phyloP scores from a whole-genome alignment of 208 protist species.

The Wallacemonas sp. region DNA sequence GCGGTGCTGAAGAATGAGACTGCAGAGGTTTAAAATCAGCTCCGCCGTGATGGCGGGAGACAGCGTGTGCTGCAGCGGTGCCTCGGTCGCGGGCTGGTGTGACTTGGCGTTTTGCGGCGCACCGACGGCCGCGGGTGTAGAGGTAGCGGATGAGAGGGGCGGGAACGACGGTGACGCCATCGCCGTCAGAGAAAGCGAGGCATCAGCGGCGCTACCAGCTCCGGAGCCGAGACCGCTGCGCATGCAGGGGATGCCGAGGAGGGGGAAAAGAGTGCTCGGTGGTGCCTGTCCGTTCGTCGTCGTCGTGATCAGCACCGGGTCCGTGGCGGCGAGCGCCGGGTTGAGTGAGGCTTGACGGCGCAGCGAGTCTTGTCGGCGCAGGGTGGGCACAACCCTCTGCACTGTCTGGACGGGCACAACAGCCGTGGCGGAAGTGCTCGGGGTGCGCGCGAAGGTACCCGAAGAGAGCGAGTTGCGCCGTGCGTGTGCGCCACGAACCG shows the following conservation, averaged over 20 bases:
- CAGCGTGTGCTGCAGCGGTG: slow-evolving; percentile 4
- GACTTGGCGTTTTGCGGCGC: background rate
- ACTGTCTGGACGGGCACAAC: slow-evolving; percentile 1
- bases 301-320: too few relatives aligned
- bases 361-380: slow-evolving; percentile 3
- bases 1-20: slow-evolving; percentile 47
- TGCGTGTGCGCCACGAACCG: background rate
- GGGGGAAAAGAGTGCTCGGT: too few relatives aligned
- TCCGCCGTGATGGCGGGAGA: slow-evolving; percentile 46
- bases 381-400: background rate
- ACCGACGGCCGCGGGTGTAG: background rate
- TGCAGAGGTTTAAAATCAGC: slow-evolving; percentile 52
- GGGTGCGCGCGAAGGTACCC: background rate
- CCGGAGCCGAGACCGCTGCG: too few relatives aligned
- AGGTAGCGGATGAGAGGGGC: background rate
- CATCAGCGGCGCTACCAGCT: background rate
- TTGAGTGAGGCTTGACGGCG: background rate
- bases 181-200: background rate
- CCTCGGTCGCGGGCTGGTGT: background rate
- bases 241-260: too few relatives aligned
- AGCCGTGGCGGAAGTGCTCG: too few relatives aligned
- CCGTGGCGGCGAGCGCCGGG: background rate
- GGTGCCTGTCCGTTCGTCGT: too few relatives aligned
- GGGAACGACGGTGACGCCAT: slow-evolving; percentile 3
- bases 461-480: background rate